Evolutionary conservation across 169 alveolate genomes (phyloP), one percentile per base, ranked within the genome.

Genomic region (Plasmodium sp.): DNA sequence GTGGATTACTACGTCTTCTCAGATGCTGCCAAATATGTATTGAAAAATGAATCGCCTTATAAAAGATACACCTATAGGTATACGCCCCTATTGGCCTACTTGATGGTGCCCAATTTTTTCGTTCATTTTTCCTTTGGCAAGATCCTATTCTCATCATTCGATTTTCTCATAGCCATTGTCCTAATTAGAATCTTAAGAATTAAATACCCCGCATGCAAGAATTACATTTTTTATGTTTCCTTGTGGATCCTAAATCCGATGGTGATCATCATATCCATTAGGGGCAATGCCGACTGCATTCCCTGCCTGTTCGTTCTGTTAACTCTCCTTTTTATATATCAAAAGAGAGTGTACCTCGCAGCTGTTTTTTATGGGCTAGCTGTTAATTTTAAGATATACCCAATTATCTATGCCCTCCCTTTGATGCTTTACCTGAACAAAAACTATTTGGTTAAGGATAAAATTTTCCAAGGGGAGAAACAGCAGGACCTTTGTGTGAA

Each of bases 21-120:
- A 33, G 99, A 99, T 96, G 99, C 99, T 41, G 99, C 99, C 22
- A 95, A 95, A 39, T 97, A 97, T 94, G 98, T 99, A 14, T 92
- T 96, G 18, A 94, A 97, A 45, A 99, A 99, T 33, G 97, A 97
- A 56, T 98, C 99, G 12, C 99, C 99, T 10, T 99, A 98, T 95
- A 96, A 96, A 54, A 96, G 99, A 80, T 99, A 99, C 84, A 99
- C 99, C 3, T 99, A 99, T 95, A 96, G 99, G 86, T 99, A 99
- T 96, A 98, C 99, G 10, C 99, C 99, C 0, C 72, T 99, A 48
- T 92, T 99, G 94, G 97, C 98, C 3, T 96, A 93, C 72, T 58
- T 97, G 14, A 88, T 96, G 96, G 84, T 96, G 33, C 97, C 98
- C 0, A 97, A 97, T 91, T 80, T 96, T 92, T 31, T 81, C 48